Conservation (phyloP, 176 grass and related monocot genomes). For the Zea mays region Zm-B73-REFERENCE-NAM-5.0 NC_050100.1:71928001-71928500, state of each 20-base stretch:
- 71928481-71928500: constrained; percentile 52
- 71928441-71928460: constrained; percentile 68
- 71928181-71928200: constrained; percentile 66
- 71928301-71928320: constrained; percentile 37
- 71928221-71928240: constrained; percentile 66
- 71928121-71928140: constrained; percentile 69
- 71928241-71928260: constrained; percentile 60
- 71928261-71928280: neutral
- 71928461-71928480: constrained; percentile 81
- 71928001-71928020: constrained; percentile 65
- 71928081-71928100: constrained; percentile 45
- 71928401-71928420: constrained; percentile 81
- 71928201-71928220: constrained; percentile 90
- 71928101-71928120: constrained; percentile 69
- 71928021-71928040: constrained; percentile 42
- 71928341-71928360: constrained; percentile 55
- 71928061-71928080: constrained; percentile 67
- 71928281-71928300: constrained; percentile 20
- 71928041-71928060: constrained; percentile 49
- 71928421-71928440: constrained; percentile 77
- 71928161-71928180: constrained; percentile 73
- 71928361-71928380: constrained; percentile 89
- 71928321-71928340: constrained; percentile 67
- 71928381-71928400: constrained; percentile 68
- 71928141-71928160: constrained; percentile 75